phyloP scores from a whole-genome alignment of 1,284 basidiomycete genomes.

The Cutaneotrichosporon sp. region DNA sequence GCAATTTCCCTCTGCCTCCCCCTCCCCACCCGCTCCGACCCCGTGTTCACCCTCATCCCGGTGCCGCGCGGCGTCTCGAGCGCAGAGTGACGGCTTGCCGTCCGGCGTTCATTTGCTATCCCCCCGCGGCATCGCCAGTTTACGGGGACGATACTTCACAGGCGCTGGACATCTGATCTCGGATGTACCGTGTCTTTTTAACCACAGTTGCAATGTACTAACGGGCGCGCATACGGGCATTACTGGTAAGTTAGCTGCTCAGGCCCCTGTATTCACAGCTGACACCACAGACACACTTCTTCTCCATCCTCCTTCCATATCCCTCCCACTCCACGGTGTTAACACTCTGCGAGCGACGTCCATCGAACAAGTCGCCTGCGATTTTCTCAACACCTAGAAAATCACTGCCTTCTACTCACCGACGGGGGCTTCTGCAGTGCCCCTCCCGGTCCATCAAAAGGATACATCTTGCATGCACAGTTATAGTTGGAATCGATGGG shows the following conservation, averaged over 20 bases:
- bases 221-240: background rate
- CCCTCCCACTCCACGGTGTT: slow-evolving; percentile 10
- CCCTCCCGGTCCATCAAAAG: slow-evolving; percentile 4
- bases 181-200: slow-evolving; percentile 1
- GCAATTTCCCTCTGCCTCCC: background rate
- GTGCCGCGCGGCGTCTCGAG: slow-evolving; percentile 19
- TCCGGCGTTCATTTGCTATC: slow-evolving; percentile 24
- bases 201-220: background rate
- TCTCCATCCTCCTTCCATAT: background rate
- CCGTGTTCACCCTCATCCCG: slow-evolving; percentile 22
- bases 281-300: slow-evolving; percentile 1
- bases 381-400: slow-evolving; percentile 24
- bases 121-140: slow-evolving; percentile 12
- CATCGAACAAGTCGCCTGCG: slow-evolving; percentile 16
- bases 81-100: slow-evolving; percentile 18
- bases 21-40: slow-evolving; percentile 9
- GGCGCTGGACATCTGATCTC: slow-evolving; percentile 17
- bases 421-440: slow-evolving; percentile 11
- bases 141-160: slow-evolving; percentile 25
- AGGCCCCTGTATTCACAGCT: background rate
- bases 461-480: background rate
- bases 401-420: slow-evolving; percentile 22
- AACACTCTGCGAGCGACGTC: slow-evolving; percentile 22
- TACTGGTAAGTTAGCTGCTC: background rate
- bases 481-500: no score